Percentiles rank a stretch among this genome's conserved stretches.
phyloP scores from a whole-genome alignment of 2,329 filamentous ascomycete genomes.

The Colletotrichum simmondsii region DNA sequence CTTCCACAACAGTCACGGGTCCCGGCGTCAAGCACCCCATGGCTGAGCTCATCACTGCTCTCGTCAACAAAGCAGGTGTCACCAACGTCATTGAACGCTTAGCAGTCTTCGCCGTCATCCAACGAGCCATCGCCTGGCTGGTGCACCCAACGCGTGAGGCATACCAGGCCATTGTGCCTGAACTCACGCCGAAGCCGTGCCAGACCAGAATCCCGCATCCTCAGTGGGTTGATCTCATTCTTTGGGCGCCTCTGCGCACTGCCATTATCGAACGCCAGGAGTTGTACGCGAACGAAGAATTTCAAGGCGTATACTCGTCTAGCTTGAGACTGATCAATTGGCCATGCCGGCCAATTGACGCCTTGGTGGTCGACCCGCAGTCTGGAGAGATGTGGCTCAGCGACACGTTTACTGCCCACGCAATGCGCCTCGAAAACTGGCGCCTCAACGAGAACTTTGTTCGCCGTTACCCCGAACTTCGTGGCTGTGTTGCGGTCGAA shows the following conservation, averaged over 20 bases:
- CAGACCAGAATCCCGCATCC: conserved; percentile 42
- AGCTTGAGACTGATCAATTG: conserved; percentile 48
- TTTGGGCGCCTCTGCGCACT: conserved; percentile 48
- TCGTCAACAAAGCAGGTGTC: conserved; percentile 43
- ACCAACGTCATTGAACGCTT: conserved; percentile 45
- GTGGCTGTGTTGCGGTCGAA: conserved; percentile 33
- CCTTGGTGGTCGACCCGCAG: conserved; percentile 39
- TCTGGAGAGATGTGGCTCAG: conserved; percentile 41
- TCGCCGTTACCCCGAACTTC: conserved; percentile 42
- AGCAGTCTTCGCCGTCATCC: conserved; percentile 45
- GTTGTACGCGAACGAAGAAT: conserved; percentile 50
- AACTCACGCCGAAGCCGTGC: conserved; percentile 40
- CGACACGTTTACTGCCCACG: conserved; percentile 39
- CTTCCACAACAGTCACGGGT: neutral
- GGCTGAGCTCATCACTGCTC: conserved; percentile 42
- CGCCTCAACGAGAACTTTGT: conserved; percentile 39
- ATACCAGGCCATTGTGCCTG: conserved; percentile 37
- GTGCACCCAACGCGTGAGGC: conserved; percentile 45
- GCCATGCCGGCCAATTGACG: conserved; percentile 41
- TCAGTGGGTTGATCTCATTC: conserved; percentile 46
- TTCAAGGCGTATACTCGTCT: conserved; percentile 46
- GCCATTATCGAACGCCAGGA: conserved; percentile 47
- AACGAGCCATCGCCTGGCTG: conserved; percentile 43
- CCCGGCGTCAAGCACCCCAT: conserved; percentile 39
- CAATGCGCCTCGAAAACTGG: conserved; percentile 41